Percentiles rank a stretch among this genome's conserved stretches.
phyloP scores from a whole-genome alignment of 2,329 filamentous ascomycete genomes.

The Plenodomus tracheiphilus region DNA sequence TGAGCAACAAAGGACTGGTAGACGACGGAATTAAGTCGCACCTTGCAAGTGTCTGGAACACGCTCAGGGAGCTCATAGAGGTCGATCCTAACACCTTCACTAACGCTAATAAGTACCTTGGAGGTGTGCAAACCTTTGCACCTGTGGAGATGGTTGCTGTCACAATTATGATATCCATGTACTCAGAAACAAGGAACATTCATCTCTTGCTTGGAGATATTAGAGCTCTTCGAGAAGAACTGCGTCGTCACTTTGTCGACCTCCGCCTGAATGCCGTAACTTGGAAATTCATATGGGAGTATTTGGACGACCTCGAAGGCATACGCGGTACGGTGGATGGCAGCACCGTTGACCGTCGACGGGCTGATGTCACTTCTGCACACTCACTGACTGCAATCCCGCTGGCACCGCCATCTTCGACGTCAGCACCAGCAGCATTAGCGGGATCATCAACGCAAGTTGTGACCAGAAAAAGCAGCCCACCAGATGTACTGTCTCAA shows the following conservation, averaged over 20 bases:
- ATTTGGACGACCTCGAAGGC: conserved; percentile 30
- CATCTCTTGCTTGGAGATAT: conserved; percentile 37
- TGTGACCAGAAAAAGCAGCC: conserved; percentile 8
- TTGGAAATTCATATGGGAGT: conserved; percentile 41
- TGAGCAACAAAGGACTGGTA: conserved; percentile 29
- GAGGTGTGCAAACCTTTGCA: conserved; percentile 38
- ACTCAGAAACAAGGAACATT: conserved; percentile 32
- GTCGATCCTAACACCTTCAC: conserved; percentile 33
- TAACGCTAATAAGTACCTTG: conserved; percentile 28
- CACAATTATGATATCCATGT: conserved; percentile 37
- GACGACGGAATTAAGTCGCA: conserved; percentile 38
- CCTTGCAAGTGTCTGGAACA: conserved; percentile 38
- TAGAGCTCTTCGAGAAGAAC: conserved; percentile 20
- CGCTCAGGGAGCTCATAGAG: conserved; percentile 31
- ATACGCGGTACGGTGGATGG: conserved; percentile 30
- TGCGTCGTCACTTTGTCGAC: conserved; percentile 35
- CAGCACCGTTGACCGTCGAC: conserved; percentile 17
- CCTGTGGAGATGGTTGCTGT: conserved; percentile 44
- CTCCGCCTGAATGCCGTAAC: conserved; percentile 26
- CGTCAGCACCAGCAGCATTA: neutral
- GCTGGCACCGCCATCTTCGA: neutral
- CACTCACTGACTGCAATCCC: neutral
- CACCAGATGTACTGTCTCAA: conserved; percentile 5
- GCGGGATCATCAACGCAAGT: conserved; percentile 2
- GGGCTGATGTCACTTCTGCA: neutral